phyloP scores from a whole-genome alignment of 352 stramenopile genomes.

The Globisporangium iwayamae region DNA sequence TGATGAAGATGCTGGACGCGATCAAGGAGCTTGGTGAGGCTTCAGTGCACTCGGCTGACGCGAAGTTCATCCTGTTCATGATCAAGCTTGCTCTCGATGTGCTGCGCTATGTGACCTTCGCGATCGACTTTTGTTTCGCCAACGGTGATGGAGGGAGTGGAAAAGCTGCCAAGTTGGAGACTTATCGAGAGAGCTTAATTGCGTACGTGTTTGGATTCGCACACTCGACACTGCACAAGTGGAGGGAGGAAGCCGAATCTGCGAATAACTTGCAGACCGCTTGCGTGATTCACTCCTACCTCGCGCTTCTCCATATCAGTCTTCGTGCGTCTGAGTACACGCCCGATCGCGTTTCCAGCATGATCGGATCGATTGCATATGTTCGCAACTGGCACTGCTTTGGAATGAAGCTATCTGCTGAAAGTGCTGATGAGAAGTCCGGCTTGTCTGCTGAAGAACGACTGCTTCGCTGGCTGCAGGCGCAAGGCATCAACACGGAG shows the following conservation, averaged over 20 bases:
- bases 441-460: conserved; percentile 67
- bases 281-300: conserved; percentile 85
- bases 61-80: conserved; percentile 87
- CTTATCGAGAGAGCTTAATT: conserved; percentile 53
- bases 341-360: conserved; percentile 48
- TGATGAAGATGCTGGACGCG: conserved; percentile 81
- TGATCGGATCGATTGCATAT: conserved; percentile 84
- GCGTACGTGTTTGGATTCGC: conserved; percentile 71
- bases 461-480: conserved; percentile 85
- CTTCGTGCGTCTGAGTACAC: conserved; percentile 71
- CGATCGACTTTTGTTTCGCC: conserved; percentile 43
- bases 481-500: conserved; percentile 86
- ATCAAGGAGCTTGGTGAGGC: conserved; percentile 80
- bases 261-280: conserved; percentile 75
- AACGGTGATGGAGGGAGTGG: conserved; percentile 23
- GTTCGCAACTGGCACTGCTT: conserved; percentile 92
- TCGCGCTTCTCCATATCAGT: conserved; percentile 66
- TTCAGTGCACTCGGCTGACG: conserved; percentile 78
- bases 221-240: conserved; percentile 69
- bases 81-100: conserved; percentile 80
- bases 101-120: conserved; percentile 76
- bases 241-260: conserved; percentile 63
- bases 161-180: conserved; percentile 37
- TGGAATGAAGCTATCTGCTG: conserved; percentile 75
- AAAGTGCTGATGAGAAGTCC: conserved; percentile 37